These are phyloP conservation scores for Lichenothelia convexa DNA, from an alignment of 495 filamentous ascomycete species.

Conservation along the genomic window DNA sequence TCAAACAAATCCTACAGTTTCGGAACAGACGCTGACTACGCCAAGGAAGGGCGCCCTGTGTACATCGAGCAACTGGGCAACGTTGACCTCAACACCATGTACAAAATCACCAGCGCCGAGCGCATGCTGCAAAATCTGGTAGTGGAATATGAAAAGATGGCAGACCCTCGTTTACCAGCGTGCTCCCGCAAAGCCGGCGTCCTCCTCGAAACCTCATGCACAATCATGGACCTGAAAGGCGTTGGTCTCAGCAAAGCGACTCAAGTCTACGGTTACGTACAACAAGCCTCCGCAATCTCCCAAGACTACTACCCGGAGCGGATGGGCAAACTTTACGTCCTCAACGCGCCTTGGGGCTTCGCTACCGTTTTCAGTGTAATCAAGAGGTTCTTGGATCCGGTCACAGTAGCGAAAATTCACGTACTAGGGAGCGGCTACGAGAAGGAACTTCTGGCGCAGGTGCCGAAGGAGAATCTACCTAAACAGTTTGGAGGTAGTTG, in stretches of 20 bases:
- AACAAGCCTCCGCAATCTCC: slow-evolving; percentile 48
- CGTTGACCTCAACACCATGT: slow-evolving; percentile 75
- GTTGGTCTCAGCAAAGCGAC: slow-evolving; percentile 64
- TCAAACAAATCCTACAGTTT: neutral
- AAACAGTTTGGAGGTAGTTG: slow-evolving; percentile 72
- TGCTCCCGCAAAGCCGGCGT: slow-evolving; percentile 83
- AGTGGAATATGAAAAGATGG: slow-evolving; percentile 87
- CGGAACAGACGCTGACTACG: neutral
- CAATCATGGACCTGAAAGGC: slow-evolving; percentile 90
- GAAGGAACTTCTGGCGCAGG: slow-evolving; percentile 62
- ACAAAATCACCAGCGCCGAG: slow-evolving; percentile 79
- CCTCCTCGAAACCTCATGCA: slow-evolving; percentile 92
- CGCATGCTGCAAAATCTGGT: slow-evolving; percentile 94
- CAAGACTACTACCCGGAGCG: slow-evolving; percentile 98
- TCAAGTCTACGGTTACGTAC: slow-evolving; percentile 57
- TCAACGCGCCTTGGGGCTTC: slow-evolving; percentile 96
- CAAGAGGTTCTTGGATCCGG: slow-evolving; percentile 85
- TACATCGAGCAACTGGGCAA: slow-evolving; percentile 95
- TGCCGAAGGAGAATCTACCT: slow-evolving; percentile 82
- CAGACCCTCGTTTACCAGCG: slow-evolving; percentile 81
- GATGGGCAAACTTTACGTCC: slow-evolving; percentile 74
- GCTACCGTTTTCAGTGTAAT: slow-evolving; percentile 62
- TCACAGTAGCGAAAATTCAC: slow-evolving; percentile 92
- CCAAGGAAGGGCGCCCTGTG: slow-evolving; percentile 80
- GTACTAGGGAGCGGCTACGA: slow-evolving; percentile 68